Percentiles rank a stretch among this genome's conserved stretches.
Evolutionary conservation across 768 basidiomycete species (phyloP).

Genomic region (Neoboletus subvelutipes): DNA sequence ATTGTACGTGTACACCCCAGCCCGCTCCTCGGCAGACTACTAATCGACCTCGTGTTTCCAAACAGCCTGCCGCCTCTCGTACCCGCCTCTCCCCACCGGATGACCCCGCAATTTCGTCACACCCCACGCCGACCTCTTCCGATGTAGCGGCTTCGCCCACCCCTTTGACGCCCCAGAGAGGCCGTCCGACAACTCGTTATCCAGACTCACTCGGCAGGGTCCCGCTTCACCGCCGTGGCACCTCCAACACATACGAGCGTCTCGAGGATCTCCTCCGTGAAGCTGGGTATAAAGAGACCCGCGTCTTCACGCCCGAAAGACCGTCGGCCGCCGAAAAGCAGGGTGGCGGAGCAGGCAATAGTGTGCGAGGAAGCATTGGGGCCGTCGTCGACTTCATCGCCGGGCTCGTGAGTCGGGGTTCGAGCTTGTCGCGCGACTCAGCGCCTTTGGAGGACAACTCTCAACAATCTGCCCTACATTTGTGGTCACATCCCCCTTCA

Average conservation of each 20-base stretch:
- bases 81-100: slow-evolving; percentile 7
- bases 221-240: slow-evolving; percentile 75
- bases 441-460: slow-evolving; percentile 8
- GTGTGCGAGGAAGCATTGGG: slow-evolving; percentile 43
- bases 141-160: slow-evolving; percentile 18
- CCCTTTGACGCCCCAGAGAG: slow-evolving; percentile 43
- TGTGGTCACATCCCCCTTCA: slow-evolving; percentile 28
- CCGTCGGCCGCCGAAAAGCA: slow-evolving; percentile 25
- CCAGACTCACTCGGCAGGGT: slow-evolving; percentile 62
- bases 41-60: slow-evolving; percentile 13
- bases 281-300: slow-evolving; percentile 91
- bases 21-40: slow-evolving; percentile 1
- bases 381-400: slow-evolving; percentile 67
- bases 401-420: slow-evolving; percentile 47
- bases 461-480: slow-evolving; percentile 3
- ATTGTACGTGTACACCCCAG: slow-evolving; percentile 15
- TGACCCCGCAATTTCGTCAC: slow-evolving; percentile 7
- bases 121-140: slow-evolving; percentile 10
- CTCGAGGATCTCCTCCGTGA: slow-evolving; percentile 84
- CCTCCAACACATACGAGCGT: slow-evolving; percentile 76
- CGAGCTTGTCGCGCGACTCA: slow-evolving; percentile 22
- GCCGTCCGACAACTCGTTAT: slow-evolving; percentile 48
- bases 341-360: slow-evolving; percentile 33
- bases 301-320: slow-evolving; percentile 83
- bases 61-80: slow-evolving; percentile 11